Evolutionary conservation across 768 basidiomycete species (phyloP), one percentile per base, ranked within the genome.

Genomic region (Sutorius australiensis): DNA sequence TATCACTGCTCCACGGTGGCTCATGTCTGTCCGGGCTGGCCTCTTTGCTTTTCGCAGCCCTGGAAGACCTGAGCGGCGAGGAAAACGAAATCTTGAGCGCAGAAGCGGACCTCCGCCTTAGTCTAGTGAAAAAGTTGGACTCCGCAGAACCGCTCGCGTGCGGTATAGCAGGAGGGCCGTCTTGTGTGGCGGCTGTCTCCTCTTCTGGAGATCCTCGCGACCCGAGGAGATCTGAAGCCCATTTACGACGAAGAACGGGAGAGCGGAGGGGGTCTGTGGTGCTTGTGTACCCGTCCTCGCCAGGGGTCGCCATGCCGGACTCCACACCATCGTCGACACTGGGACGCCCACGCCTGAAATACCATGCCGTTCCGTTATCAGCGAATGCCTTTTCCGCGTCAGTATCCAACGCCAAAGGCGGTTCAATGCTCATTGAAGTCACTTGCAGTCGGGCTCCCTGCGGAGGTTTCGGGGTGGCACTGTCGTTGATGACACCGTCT

Each of bases 381-480:
- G 75, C 70, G 62, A 89, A 89, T 1, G 86, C 86, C 5, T 74
- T 76, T 68, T 93, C 92, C 0, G 81, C 81, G 63, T 95, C 92
- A 0, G 89, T 86, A 60, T 93, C 92, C 50, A 87, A 76, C 9
- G 90, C 81, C 33, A 90, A 66, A 10, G 87, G 84, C 10, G 70
- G 68, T 27, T 86, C 82, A 13, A 72, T 75, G 43, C 66, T 73
- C 30, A 73, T 72, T 7, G 69, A 55, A 24, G 45, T 50, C 45
- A 41, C 51, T 27, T 51, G 43, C 7, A 36, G 17, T 3, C 48
- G 55, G 16, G 60, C 55, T 21, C 64, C 71, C 3, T 67, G 64
- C 40, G 60, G 52, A 21, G 66, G 58, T 2, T 62, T 63, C 2
- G 67, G 57, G 14, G 64, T 43, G 12, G 46, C 51, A 10, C 47